phyloP scores from a whole-genome alignment of 2,329 filamentous ascomycete species.

The Neoascochyta sp. region DNA sequence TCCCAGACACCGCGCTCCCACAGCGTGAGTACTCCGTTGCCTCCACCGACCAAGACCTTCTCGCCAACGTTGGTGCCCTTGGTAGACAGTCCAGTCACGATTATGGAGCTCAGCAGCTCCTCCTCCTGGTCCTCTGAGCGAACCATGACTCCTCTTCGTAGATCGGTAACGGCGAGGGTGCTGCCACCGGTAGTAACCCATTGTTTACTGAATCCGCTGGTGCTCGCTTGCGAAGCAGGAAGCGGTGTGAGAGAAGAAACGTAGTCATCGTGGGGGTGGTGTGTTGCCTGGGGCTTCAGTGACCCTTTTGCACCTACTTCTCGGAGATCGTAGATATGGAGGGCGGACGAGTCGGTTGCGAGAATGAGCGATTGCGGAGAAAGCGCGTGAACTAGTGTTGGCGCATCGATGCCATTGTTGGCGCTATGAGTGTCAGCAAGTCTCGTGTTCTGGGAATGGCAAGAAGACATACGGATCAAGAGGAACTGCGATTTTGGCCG shows the following conservation, averaged over 20 bases:
- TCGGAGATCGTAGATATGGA: conserved; percentile 87
- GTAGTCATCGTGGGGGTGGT: conserved; percentile 88
- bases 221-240: conserved; percentile 73
- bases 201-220: conserved; percentile 86
- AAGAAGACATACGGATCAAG: conserved; percentile 32
- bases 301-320: conserved; percentile 44
- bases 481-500: conserved; percentile 79
- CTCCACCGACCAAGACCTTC: conserved; percentile 73
- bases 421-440: conserved; percentile 29
- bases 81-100: conserved; percentile 72
- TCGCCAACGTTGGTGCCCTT: conserved; percentile 67
- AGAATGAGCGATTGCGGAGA: conserved; percentile 86
- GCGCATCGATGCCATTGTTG: conserved; percentile 59
- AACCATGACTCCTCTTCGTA: conserved; percentile 79
- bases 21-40: conserved; percentile 77
- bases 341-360: conserved; percentile 81
- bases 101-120: conserved; percentile 76
- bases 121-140: conserved; percentile 94
- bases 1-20: conserved; percentile 97
- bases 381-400: conserved; percentile 75
- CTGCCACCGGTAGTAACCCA: conserved; percentile 92
- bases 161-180: conserved; percentile 84
- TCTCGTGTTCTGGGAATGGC: not conserved
- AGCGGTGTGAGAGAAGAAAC: conserved; percentile 83
- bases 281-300: conserved; percentile 66